Conservation (phyloP, 2,329 filamentous ascomycete genomes). For the Fusarium dimerum region DNA sequence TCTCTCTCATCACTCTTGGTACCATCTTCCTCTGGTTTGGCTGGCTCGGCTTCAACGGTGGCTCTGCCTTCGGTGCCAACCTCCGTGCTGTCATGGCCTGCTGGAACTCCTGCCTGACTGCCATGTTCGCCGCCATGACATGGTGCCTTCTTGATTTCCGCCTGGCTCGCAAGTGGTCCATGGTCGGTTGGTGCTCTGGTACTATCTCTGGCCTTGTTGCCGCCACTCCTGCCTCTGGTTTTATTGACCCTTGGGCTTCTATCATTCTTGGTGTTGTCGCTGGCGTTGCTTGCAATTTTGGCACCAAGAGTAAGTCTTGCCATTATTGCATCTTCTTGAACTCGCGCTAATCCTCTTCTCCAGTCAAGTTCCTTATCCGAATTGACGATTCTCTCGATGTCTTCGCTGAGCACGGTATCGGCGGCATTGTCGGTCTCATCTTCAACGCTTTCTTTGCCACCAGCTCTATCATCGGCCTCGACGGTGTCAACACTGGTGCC, state of each 20-base stretch:
- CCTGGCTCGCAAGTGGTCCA: slow-evolving; percentile 89
- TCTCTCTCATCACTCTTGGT: slow-evolving; percentile 93
- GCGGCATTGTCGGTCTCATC: slow-evolving; percentile 68
- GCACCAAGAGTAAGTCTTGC: slow-evolving; percentile 53
- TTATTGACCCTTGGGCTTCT: slow-evolving; percentile 67
- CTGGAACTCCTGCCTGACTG: slow-evolving; percentile 96
- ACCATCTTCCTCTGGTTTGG: slow-evolving; percentile 97
- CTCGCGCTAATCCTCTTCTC: slow-evolving; percentile 7
- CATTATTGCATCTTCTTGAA: background rate
- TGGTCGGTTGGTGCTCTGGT: slow-evolving; percentile 73
- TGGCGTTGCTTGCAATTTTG: slow-evolving; percentile 68
- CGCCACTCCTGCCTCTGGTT: slow-evolving; percentile 69
- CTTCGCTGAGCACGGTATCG: slow-evolving; percentile 70
- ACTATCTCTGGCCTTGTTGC: slow-evolving; percentile 71
- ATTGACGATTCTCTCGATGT: slow-evolving; percentile 74
- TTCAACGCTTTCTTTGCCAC: slow-evolving; percentile 75
- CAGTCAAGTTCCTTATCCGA: slow-evolving; percentile 61
- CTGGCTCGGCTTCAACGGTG: slow-evolving; percentile 98
- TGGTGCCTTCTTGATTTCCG: slow-evolving; percentile 97
- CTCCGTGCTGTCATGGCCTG: slow-evolving; percentile 92
- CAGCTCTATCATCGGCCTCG: slow-evolving; percentile 71
- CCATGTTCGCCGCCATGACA: slow-evolving; percentile 86
- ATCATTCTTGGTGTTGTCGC: slow-evolving; percentile 66
- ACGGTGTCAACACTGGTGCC: slow-evolving; percentile 71
- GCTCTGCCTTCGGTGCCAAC: slow-evolving; percentile 91